These are phyloP conservation scores for Stropharia rugosoannulata DNA, from an alignment of 768 basidiomycete species.

Conservation along the genomic window DNA sequence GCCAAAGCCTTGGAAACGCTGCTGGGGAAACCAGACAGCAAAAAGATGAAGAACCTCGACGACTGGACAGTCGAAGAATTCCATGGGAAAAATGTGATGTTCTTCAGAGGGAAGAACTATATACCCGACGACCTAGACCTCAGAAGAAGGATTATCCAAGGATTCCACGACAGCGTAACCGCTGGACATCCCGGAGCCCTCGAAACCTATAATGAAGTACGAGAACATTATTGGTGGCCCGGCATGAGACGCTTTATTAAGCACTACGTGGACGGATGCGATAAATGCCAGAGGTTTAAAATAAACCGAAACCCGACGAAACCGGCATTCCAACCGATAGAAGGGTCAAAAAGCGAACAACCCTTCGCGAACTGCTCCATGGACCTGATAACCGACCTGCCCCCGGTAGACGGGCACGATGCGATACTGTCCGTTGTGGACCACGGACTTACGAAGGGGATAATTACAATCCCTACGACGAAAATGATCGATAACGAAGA, in stretches of 20 bases:
- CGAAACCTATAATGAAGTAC: conserved; percentile 2
- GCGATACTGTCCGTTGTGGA: conserved; percentile 25
- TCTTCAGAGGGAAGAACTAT: conserved; percentile 2
- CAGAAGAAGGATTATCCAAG: neutral
- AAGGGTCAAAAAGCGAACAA: neutral
- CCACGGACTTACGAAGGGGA: conserved; percentile 26
- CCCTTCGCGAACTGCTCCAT: conserved; percentile 12
- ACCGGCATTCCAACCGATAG: conserved; percentile 7
- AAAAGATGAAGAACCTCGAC: neutral
- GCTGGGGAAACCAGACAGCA: neutral
- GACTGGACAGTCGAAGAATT: conserved; percentile 1
- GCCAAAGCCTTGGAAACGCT: neutral
- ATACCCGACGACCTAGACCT: conserved; percentile 1
- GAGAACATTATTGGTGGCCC: conserved; percentile 21
- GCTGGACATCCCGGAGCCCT: conserved; percentile 13
- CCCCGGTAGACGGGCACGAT: conserved; percentile 11
- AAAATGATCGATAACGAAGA: conserved; percentile 13
- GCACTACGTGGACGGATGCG: conserved; percentile 21
- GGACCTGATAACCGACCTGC: conserved; percentile 17
- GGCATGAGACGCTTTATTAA: conserved; percentile 14
- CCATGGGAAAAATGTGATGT: neutral
- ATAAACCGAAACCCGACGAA: conserved; percentile 12
- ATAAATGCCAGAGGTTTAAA: conserved; percentile 19
- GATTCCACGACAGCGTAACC: conserved; percentile 6
- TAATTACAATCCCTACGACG: conserved; percentile 18